Base-by-base conservation (phyloP, 495 filamentous ascomycete species). In the Oleoguttula mirabilis region DNA sequence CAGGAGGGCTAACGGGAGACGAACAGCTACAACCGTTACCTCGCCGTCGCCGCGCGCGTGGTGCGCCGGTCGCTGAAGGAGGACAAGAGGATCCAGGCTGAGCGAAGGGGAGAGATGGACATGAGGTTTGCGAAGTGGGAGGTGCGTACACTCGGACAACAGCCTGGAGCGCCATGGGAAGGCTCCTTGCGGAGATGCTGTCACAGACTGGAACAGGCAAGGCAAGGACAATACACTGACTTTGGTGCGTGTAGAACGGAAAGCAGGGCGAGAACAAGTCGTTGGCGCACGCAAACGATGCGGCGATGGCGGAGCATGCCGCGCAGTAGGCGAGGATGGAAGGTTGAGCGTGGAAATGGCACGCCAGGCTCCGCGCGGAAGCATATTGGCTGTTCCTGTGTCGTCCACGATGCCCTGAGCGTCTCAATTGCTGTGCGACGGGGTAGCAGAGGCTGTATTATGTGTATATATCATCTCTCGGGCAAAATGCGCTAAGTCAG, bases 51-150 rank as follows among this genome's bases (percentile, higher is more conserved):
- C 42, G 66, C 79, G 54, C 80, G 80, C 62, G 80, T 77, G 58
- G 78, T 85, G 59, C 80, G 90, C 71, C 79, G 87, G 51, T 90
- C 82, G 62, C 76, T 99, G 60, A 94, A 96, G 73, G 92, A 99
- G 55, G 81, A 83, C 30, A 79, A 80, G 67, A 73, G 90, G 63
- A 61, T 94, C 41, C 63, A 65, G 50, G 86, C 90, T 32, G 90
- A 96, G 77, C 79, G 83, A 56, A 78, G 92, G 64, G 87, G 85
- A 47, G 76, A 82, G 64, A 80, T 79, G 72, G 88, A 96, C 28
- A 66, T 99, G 45, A 79, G 79, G 67, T 94, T 94, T 57, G 78
- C 88, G 43, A 94, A 92, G 73, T 99, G 90, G 90, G 72, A 84
- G 76, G 90, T 99, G 60, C 76, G 83, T 78, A 25, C 21, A 32